phyloP scores from a whole-genome alignment of 768 basidiomycete species.

The Daedaleopsis nitida region DNA sequence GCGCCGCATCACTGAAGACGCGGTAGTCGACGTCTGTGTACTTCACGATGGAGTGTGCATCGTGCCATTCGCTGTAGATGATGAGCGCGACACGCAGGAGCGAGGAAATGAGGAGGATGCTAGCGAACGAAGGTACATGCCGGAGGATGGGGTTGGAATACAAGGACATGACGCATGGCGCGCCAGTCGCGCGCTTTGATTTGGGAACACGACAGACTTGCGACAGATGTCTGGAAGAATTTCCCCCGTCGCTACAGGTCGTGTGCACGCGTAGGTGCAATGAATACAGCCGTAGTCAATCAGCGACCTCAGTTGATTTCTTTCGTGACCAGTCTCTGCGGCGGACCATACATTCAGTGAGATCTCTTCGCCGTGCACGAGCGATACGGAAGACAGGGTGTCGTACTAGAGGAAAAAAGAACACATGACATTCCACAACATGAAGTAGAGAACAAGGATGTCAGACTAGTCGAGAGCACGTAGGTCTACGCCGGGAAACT shows the following conservation, averaged over 20 bases:
- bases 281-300: no score
- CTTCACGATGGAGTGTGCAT: conserved; percentile 78
- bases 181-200: background rate
- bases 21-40: conserved; percentile 99
- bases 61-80: conserved; percentile 89
- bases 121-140: conserved; percentile 44
- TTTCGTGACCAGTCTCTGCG: no score
- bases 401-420: background rate
- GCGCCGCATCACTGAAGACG: conserved; percentile 92
- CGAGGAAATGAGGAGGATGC: conserved; percentile 54
- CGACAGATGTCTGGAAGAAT: no score
- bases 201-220: background rate
- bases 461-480: conserved; percentile 18
- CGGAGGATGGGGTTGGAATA: conserved; percentile 11
- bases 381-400: background rate
- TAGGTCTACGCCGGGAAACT: conserved; percentile 22
- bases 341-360: no score
- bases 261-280: no score
- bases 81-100: conserved; percentile 72
- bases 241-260: no score
- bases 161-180: conserved; percentile 15
- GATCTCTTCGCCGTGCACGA: background rate
- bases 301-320: no score
- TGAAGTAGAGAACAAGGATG: conserved; percentile 13
- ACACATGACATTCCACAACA: conserved; percentile 25